These are phyloP conservation scores for Gracilaria gracilis DNA, from an alignment of 23 red algal genomes.

Conservation along the genomic window DNA sequence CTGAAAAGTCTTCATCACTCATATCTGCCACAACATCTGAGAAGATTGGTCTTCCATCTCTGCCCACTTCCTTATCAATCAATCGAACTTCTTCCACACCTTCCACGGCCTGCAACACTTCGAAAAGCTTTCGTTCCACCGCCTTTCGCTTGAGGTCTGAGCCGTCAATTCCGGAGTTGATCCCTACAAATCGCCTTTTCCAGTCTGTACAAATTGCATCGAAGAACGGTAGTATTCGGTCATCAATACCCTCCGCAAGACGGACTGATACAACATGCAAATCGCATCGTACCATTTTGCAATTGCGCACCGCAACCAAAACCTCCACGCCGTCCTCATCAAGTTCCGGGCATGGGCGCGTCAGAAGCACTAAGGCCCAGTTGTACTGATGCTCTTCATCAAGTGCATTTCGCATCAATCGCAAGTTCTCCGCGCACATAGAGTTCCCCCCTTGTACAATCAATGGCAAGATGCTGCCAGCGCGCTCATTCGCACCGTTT, in stretches of 20 bases:
- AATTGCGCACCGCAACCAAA: background rate
- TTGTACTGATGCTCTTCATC: background rate
- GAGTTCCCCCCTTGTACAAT: background rate
- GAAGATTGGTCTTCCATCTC: background rate
- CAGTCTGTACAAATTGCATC: constrained; percentile 12
- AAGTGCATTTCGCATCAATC: background rate
- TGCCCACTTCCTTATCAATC: background rate
- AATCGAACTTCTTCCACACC: background rate
- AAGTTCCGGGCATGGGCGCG: constrained; percentile 18
- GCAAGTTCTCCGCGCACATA: constrained; percentile 1
- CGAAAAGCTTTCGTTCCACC: constrained; percentile 6
- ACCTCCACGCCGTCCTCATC: constrained; percentile 4
- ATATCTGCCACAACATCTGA: background rate
- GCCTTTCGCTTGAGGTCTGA: background rate
- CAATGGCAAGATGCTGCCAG: background rate
- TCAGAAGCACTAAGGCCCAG: constrained; percentile 13
- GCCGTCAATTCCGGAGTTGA: constrained; percentile 19
- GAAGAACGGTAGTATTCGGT: background rate
- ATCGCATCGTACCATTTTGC: background rate
- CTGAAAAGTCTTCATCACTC: background rate
- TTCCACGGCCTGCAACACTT: background rate
- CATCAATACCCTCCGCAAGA: background rate
- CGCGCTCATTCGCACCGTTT: background rate
- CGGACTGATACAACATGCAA: constrained; percentile 9
- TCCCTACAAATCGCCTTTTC: background rate